These are phyloP conservation scores for Metschnikowia lochheadii DNA, from an alignment of 805 yeast species.

Conservation along the genomic window DNA sequence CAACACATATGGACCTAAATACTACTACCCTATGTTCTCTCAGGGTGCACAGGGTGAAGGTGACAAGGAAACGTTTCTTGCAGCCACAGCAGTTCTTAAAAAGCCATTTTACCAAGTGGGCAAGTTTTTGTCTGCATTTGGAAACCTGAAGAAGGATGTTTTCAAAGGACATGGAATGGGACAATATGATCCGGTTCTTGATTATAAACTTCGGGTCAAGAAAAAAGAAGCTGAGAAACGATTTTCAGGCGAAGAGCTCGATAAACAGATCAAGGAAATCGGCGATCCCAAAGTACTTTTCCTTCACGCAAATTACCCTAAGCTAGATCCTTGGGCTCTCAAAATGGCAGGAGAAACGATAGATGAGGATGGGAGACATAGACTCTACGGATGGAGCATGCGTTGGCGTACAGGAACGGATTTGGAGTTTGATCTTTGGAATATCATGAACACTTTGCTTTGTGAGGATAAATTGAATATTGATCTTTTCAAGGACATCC, in stretches of 20 bases:
- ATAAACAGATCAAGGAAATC: constrained; percentile 5
- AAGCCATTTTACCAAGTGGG: constrained; percentile 53
- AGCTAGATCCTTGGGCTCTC: constrained; percentile 58
- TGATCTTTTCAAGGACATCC: constrained; percentile 40
- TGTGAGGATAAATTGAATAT: constrained; percentile 49
- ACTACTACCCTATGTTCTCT: constrained; percentile 40
- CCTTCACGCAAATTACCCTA: constrained; percentile 66
- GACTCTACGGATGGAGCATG: constrained; percentile 59
- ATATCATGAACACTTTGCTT: constrained; percentile 49
- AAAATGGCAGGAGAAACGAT: constrained; percentile 39
- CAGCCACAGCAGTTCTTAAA: constrained; percentile 54
- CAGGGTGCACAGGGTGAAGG: constrained; percentile 66
- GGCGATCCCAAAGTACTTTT: constrained; percentile 35
- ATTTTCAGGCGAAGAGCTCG: constrained; percentile 7
- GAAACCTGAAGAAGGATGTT: constrained; percentile 36
- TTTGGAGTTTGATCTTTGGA: constrained; percentile 58
- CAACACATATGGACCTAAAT: constrained; percentile 49
- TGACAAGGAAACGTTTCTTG: constrained; percentile 73
- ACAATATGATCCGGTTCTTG: constrained; percentile 67
- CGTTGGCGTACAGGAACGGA: constrained; percentile 49
- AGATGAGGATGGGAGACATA: constrained; percentile 43
- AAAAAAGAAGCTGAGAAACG: constrained; percentile 7
- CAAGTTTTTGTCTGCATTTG: constrained; percentile 49
- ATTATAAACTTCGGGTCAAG: constrained; percentile 29
- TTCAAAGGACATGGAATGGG: constrained; percentile 76